Base-by-base conservation (phyloP, 2,329 filamentous ascomycete species). In the Aspergillus calidoustus region DNA sequence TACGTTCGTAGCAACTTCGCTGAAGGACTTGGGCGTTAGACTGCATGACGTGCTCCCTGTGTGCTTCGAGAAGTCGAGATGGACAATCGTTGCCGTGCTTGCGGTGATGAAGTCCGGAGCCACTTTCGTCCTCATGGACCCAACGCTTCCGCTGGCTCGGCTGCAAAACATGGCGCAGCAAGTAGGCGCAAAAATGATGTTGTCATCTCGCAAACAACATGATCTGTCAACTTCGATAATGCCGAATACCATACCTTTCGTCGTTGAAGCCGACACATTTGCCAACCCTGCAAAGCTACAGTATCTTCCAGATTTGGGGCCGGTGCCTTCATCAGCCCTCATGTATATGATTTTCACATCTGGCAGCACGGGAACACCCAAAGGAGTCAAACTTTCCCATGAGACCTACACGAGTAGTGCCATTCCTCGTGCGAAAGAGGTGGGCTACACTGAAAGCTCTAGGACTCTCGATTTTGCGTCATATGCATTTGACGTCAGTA, bases 321-420 rank as follows among this genome's bases (percentile, higher is more conserved):
- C 59, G 6, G 74, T 77, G 4, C 70, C 75, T 4, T 51, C 73
- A n/a, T 69, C 68, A 25, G 62, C 72, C 7, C 66, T 87, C 3
- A 74, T 88, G 3, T 90, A 88, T 69, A 80, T 88, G 3, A 82
- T 90, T 15, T 87, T 90, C 66, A 84, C 83, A 1, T 83, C 83
- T 9, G 84, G 84, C 0, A 84, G 84, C 8, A 84, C 84, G 0
- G 82, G 82, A 25, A 75, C 72, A 1, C 75, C 75, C 1, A 86
- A 86, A 57, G 88, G 87, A 3, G 83, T 89, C 19, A 84, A 87
- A 41, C 86, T 89, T 56, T 85, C 83, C 1, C 89, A 91, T 63
- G 74, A 77, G 0, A 83, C 87, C 0, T 81, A 89, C 4, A 84
- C 86, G 0, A 86, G 86, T 0, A 81, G 83, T 5, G 83, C 86